These are phyloP conservation scores for Dichomitus squalens DNA, from an alignment of 1,284 basidiomycete genomes.

Conservation along the genomic window DNA sequence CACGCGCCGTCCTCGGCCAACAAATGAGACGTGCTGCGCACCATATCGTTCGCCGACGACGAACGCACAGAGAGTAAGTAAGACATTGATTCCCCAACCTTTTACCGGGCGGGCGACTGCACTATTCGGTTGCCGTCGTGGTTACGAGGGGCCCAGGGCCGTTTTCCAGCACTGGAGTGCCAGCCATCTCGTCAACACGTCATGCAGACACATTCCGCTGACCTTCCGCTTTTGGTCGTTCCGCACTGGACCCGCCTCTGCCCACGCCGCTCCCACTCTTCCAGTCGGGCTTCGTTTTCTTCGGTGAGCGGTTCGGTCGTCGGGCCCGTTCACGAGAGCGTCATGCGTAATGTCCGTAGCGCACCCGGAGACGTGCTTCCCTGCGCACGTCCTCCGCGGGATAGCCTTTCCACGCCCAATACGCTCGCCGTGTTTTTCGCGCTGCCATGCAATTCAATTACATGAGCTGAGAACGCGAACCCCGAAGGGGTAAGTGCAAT, in stretches of 20 bases:
- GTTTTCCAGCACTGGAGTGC: not conserved
- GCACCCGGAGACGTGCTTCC: not conserved
- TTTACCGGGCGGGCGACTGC: not conserved
- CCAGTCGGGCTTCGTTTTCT: not conserved
- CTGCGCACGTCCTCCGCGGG: slow-evolving; percentile 10
- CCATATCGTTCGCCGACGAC: not conserved
- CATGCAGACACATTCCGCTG: not conserved
- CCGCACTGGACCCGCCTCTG: not conserved
- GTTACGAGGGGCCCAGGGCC: slow-evolving; percentile 4
- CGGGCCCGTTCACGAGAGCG: not conserved
- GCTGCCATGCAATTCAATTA: not conserved
- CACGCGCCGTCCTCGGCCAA: not conserved
- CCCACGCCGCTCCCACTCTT: not conserved
- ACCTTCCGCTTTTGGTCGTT: not conserved
- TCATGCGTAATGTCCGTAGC: not conserved
- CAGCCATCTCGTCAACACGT: not conserved
- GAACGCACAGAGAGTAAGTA: not conserved
- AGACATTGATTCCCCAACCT: not conserved
- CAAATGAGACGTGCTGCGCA: not conserved
- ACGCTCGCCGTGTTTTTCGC: not conserved
- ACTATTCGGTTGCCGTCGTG: slow-evolving; percentile 10
- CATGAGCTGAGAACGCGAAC: slow-evolving; percentile 10
- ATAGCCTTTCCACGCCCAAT: slow-evolving; percentile 20
- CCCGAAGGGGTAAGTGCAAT: not conserved
- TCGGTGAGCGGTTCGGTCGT: not conserved